A percentile compares a stretch with the other conserved stretches of the same genome.
Conservation (phyloP, 2,329 filamentous ascomycete genomes). For the Coniochaeta sp. region DNA sequence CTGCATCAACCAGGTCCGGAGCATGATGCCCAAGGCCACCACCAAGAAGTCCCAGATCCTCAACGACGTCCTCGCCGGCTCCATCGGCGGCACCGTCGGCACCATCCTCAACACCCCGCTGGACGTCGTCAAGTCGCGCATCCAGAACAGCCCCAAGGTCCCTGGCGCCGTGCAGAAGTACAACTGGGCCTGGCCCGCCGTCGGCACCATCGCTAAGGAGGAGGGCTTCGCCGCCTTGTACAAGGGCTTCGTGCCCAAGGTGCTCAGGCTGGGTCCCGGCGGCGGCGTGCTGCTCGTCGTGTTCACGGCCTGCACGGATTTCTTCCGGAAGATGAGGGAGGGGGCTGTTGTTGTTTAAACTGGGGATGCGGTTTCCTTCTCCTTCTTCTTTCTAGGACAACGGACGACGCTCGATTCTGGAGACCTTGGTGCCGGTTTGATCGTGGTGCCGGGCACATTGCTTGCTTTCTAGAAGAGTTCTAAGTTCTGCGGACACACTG, state of each 20-base stretch:
- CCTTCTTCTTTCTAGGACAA: no score
- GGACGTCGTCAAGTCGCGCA: conserved; percentile 96
- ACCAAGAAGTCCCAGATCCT: conserved; percentile 74
- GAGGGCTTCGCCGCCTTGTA: conserved; percentile 90
- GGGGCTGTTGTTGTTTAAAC: not conserved
- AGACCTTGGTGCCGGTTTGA: no score
- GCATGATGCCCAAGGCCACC: conserved; percentile 71
- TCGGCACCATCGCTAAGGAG: conserved; percentile 82
- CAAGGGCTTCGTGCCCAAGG: conserved; percentile 97
- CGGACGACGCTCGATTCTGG: no score
- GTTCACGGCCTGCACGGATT: conserved; percentile 85
- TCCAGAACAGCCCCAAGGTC: conserved; percentile 86
- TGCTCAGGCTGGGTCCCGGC: conserved; percentile 65
- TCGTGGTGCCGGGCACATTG: no score
- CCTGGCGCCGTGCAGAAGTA: conserved; percentile 84
- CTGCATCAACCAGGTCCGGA: conserved; percentile 94
- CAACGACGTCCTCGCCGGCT: conserved; percentile 83
- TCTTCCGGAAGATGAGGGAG: conserved; percentile 63
- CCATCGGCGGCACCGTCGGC: conserved; percentile 78
- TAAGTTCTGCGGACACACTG: no score
- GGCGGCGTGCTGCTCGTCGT: conserved; percentile 72
- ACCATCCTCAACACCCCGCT: conserved; percentile 92
- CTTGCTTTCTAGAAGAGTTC: no score
- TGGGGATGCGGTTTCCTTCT: not conserved
- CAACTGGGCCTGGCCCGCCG: conserved; percentile 93